phyloP scores from a whole-genome alignment of 2,329 filamentous ascomycete species.

The Cercospora sp. region DNA sequence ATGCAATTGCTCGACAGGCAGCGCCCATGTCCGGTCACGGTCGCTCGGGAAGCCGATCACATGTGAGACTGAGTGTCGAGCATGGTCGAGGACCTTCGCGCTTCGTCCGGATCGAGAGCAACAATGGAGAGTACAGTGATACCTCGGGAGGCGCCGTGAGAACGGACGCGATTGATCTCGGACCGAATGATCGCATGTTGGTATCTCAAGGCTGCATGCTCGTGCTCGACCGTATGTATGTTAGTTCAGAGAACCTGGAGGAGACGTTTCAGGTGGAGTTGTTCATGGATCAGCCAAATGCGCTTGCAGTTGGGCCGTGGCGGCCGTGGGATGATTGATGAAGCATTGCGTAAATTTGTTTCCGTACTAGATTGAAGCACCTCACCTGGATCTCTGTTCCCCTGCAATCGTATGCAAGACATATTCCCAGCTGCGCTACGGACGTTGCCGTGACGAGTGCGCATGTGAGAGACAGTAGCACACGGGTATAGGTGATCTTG shows the following conservation, averaged over 20 bases:
- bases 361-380: background rate
- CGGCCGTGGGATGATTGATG: slow-evolving; percentile 44
- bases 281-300: slow-evolving; percentile 48
- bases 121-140: slow-evolving; percentile 75
- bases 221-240: slow-evolving; percentile 77
- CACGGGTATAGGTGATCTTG: background rate
- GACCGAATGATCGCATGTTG: slow-evolving; percentile 54
- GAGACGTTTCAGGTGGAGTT: slow-evolving; percentile 55
- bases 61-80: slow-evolving; percentile 71
- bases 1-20: slow-evolving; percentile 32
- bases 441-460: background rate
- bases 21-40: slow-evolving; percentile 22
- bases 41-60: slow-evolving; percentile 39
- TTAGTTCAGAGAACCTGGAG: slow-evolving; percentile 47
- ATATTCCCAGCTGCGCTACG: background rate
- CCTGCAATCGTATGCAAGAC: background rate
- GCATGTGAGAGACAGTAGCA: background rate
- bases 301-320: slow-evolving; percentile 49
- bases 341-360: background rate
- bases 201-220: slow-evolving; percentile 66
- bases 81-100: slow-evolving; percentile 70
- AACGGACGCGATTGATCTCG: slow-evolving; percentile 72
- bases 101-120: slow-evolving; percentile 62
- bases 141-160: slow-evolving; percentile 60
- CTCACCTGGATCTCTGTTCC: too few species aligned